Base-by-base conservation (phyloP, 495 filamentous ascomycete genomes). In the Penicillium alfredii region DNA sequence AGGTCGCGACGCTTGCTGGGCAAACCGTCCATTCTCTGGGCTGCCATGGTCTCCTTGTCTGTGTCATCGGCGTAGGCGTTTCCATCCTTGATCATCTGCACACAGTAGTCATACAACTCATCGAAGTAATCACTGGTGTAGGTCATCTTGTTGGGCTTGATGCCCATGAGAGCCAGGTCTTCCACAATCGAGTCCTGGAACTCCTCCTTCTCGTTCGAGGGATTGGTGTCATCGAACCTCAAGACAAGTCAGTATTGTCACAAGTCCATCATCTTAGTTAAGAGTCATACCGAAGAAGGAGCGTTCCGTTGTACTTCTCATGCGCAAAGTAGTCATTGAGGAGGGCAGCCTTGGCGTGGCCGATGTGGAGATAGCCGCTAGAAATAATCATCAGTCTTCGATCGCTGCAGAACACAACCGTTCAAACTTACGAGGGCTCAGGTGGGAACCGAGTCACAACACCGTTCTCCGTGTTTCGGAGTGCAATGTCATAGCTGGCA, bases 321-420 rank as follows among this genome's bases (percentile, higher is more conserved):
- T 95, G 84, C 8, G 88, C 89, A 42, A 95, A 95, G 74, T 88
- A 95, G 54, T 94, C 87, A 62, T 88, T 92, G 26, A 96, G 74
- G 26, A 95, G 70, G 8, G 88, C 89, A 8, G 89, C 89, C 64
- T 94, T 95, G 33, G 86, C 86, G 61, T 94, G 89, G 34, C 89
- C 89, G 39, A 94, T 93, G 62, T 94, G 88, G 20, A 94, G 78
- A 48, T 94, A 94, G 16, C 88, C 88, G 37, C 76, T 80, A 28
- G 20, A 32, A 42, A 22, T 35, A 20, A 42, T 42, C 45, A 31
- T 24, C 42, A 18, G 27, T 15, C 27, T 33, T 23, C n/a, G n/a
- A n/a, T n/a, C n/a, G n/a, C n/a, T n/a, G n/a, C n/a, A n/a, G n/a
- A n/a, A n/a, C n/a, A n/a, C n/a, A n/a, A n/a, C n/a, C n/a, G n/a